Conservation (phyloP, 2,329 filamentous ascomycete species). For the Trichoderma simmonsii region DNA sequence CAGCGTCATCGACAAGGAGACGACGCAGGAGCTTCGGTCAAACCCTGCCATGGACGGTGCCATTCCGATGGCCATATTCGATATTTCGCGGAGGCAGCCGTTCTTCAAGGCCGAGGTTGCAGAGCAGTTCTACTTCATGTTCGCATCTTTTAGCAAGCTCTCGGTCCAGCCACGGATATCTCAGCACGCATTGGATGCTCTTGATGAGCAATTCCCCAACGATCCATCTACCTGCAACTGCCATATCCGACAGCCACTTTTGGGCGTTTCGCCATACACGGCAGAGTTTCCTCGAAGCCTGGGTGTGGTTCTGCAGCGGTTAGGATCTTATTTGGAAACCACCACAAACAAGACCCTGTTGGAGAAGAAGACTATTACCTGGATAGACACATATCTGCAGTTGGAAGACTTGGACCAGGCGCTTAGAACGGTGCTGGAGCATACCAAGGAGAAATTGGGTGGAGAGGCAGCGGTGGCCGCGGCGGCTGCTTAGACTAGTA, state of each 20-base stretch:
- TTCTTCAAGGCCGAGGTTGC: conserved; percentile 65
- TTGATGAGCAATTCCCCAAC: conserved; percentile 58
- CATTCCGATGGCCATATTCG: conserved; percentile 89
- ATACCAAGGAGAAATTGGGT: conserved; percentile 41
- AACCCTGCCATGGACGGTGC: conserved; percentile 89
- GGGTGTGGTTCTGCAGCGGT: conserved; percentile 58
- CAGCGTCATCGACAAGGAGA: conserved; percentile 47
- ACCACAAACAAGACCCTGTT: conserved; percentile 47
- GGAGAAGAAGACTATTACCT: conserved; percentile 47
- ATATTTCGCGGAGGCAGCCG: conserved; percentile 76
- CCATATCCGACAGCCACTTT: conserved; percentile 66
- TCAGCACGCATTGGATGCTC: conserved; percentile 66
- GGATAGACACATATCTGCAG: conserved; percentile 53
- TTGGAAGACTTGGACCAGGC: conserved; percentile 52
- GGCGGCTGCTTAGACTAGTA: not conserved
- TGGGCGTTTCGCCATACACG: conserved; percentile 61
- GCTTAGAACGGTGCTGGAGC: conserved; percentile 53
- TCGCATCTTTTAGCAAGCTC: conserved; percentile 65
- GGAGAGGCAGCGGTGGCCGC: not conserved
- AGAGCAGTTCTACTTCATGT: conserved; percentile 76
- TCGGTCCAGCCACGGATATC: conserved; percentile 64
- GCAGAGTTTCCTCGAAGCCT: conserved; percentile 72
- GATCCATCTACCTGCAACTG: conserved; percentile 66
- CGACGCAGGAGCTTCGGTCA: conserved; percentile 55
- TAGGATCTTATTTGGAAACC: conserved; percentile 51